Conservation (phyloP, 768 basidiomycete genomes). For the Termitomyces sp. region DNA sequence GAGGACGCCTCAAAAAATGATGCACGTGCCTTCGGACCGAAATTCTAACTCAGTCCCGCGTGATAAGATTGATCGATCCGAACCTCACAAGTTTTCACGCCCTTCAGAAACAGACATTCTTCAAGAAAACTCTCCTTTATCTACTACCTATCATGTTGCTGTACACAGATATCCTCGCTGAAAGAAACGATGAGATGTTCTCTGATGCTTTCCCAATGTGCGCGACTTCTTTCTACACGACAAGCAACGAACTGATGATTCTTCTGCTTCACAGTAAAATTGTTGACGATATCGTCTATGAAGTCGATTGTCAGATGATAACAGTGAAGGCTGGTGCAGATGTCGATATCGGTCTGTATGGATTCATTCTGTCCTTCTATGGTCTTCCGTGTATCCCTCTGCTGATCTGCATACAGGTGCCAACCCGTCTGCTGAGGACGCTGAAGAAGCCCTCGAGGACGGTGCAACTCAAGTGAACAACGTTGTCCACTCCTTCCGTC, state of each 20-base stretch:
- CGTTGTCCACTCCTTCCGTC: conserved; percentile 87
- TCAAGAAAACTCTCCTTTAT: conserved; percentile 13
- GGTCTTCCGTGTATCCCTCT: not conserved
- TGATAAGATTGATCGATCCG: conserved; percentile 28
- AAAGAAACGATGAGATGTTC: conserved; percentile 77
- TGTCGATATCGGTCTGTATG: conserved; percentile 79
- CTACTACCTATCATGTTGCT: conserved; percentile 57
- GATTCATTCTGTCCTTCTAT: not conserved
- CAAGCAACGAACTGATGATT: conserved; percentile 3
- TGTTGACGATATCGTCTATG: conserved; percentile 76
- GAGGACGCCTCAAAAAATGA: conserved; percentile 11
- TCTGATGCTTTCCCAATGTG: conserved; percentile 90
- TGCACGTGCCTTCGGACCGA: conserved; percentile 16
- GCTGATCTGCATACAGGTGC: conserved; percentile 52
- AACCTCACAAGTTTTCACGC: conserved; percentile 13
- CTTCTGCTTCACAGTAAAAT: conserved; percentile 51
- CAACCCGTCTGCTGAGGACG: conserved; percentile 90
- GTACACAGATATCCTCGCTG: conserved; percentile 67
- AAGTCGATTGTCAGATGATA: conserved; percentile 80
- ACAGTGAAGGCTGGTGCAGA: conserved; percentile 71
- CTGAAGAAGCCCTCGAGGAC: conserved; percentile 76
- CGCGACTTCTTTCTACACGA: conserved; percentile 22
- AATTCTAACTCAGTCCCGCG: conserved; percentile 13
- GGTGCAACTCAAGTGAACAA: conserved; percentile 82
- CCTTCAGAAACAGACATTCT: conserved; percentile 9